phyloP scores from a whole-genome alignment of 192 early-diverging fungal genomes.

The Coemansia sp. region DNA sequence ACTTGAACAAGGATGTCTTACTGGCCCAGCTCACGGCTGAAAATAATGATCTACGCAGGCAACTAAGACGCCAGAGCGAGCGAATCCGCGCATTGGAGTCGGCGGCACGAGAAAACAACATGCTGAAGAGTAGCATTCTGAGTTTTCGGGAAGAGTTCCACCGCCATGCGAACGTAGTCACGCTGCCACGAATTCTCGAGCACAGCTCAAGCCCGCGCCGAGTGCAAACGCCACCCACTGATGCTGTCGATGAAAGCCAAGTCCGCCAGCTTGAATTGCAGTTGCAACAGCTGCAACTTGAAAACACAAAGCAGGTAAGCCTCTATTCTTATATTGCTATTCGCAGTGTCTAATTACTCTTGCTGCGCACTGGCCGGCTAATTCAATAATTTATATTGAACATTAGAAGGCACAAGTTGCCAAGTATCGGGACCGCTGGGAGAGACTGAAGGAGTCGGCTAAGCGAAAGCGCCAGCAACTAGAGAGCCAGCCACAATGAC shows the following conservation, averaged over 20 bases:
- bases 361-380: not conserved
- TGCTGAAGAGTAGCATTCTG: conserved; percentile 53
- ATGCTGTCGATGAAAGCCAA: not conserved
- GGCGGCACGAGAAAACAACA: conserved; percentile 52
- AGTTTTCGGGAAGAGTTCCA: conserved; percentile 52
- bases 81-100: conserved; percentile 40
- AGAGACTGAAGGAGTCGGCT: conserved; percentile 50
- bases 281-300: conserved; percentile 23
- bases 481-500: conserved; percentile 12
- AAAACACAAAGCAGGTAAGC: conserved; percentile 42
- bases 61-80: conserved; percentile 28
- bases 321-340: not conserved
- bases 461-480: conserved; percentile 50
- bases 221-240: not conserved
- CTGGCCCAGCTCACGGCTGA: conserved; percentile 9
- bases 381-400: not conserved
- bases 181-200: conserved; percentile 29
- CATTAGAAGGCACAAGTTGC: conserved; percentile 32
- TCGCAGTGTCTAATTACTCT: not conserved
- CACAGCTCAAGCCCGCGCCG: conserved; percentile 8
- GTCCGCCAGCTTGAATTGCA: conserved; percentile 32
- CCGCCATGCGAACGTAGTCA: conserved; percentile 40
- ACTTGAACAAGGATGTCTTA: not conserved
- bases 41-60: conserved; percentile 24
- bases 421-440: conserved; percentile 52